These are phyloP conservation scores for Leavenworthia alabamica DNA, from an alignment of 345 rosid species.

Conservation along the genomic window DNA sequence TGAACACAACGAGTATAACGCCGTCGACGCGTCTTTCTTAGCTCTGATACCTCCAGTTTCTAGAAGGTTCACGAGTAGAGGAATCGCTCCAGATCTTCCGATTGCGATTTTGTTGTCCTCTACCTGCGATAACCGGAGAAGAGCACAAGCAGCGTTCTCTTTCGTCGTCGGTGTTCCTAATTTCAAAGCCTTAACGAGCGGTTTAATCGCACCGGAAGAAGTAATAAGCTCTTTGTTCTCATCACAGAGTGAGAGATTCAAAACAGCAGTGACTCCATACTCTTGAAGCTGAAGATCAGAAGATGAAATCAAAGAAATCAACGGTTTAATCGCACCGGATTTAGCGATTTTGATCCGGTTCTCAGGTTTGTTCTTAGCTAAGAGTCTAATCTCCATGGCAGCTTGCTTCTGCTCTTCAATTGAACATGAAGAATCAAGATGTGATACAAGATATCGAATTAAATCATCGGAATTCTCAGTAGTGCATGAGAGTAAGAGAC, in stretches of 20 bases:
- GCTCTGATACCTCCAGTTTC: conserved; percentile 64
- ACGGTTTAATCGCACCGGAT: conserved; percentile 77
- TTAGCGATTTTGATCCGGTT: conserved; percentile 70
- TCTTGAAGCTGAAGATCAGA: conserved; percentile 76
- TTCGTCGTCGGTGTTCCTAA: conserved; percentile 64
- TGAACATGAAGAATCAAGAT: conserved; percentile 52
- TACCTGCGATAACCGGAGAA: conserved; percentile 72
- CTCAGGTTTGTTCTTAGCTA: conserved; percentile 83
- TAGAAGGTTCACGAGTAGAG: conserved; percentile 54
- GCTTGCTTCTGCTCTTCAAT: conserved; percentile 82
- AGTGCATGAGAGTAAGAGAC: conserved; percentile 46
- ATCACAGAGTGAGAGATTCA: conserved; percentile 87
- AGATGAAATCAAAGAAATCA: conserved; percentile 54
- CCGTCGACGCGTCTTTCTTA: conserved; percentile 88
- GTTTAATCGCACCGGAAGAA: conserved; percentile 78
- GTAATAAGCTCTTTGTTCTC: conserved; percentile 74
- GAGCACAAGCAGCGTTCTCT: conserved; percentile 92
- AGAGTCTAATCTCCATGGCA: conserved; percentile 86
- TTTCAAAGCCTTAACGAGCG: conserved; percentile 63
- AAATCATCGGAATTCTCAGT: conserved; percentile 51
- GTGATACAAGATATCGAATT: conserved; percentile 52
- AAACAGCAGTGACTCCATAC: conserved; percentile 80
- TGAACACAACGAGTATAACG: conserved; percentile 74
- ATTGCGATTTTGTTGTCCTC: conserved; percentile 70
- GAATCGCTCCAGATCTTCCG: conserved; percentile 93